These are phyloP conservation scores for Solanum paucissectum DNA, from an alignment of 257 asterid species.

Conservation along the genomic window DNA sequence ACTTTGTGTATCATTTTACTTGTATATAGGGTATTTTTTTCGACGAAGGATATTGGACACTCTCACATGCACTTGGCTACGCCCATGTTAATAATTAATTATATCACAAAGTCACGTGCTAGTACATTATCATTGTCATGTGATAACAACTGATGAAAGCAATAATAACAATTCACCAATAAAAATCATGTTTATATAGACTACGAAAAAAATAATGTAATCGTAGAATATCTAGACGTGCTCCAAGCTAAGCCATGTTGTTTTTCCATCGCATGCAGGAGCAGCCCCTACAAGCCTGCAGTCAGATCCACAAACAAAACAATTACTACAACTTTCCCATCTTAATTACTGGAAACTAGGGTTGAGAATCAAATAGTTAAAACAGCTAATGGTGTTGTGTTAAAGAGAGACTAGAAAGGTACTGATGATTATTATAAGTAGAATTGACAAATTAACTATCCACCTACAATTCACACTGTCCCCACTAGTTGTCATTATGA, in stretches of 20 bases:
- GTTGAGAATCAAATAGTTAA: background rate
- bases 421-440: background rate
- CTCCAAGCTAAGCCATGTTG: too few species aligned
- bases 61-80: too few species aligned
- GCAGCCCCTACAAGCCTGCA: too few species aligned
- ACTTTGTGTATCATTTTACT: fast-evolving
- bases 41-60: fast-evolving
- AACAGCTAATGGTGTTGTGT: background rate
- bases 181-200: too few species aligned
- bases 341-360: background rate
- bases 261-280: too few species aligned
- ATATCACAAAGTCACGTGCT: background rate
- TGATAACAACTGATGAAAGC: background rate
- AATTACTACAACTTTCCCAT: background rate
- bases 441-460: background rate
- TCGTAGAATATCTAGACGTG: too few species aligned
- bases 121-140: background rate
- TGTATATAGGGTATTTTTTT: too few species aligned
- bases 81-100: background rate
- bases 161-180: background rate
- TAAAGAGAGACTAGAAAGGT: background rate
- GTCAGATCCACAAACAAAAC: background rate
- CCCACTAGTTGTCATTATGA: background rate
- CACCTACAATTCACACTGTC: background rate
- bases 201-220: too few species aligned